A percentile compares a stretch with the other conserved stretches of the same genome.
These are phyloP conservation scores for Xylaria palmicola DNA, from an alignment of 495 filamentous ascomycete genomes.

Conservation along the genomic window DNA sequence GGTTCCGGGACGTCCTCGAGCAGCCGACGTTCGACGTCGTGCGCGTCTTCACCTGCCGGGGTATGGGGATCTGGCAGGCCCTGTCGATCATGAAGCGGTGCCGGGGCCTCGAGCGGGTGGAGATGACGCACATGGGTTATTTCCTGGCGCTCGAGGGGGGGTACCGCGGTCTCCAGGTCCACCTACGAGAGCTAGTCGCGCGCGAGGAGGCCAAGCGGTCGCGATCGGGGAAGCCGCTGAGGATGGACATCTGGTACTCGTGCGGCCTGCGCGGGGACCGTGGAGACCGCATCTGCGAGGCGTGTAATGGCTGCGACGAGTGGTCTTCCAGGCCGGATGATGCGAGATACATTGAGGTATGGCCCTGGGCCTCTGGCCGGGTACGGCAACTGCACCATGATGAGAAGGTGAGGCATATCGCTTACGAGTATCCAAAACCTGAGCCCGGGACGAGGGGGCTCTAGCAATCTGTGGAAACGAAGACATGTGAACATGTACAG, in stretches of 20 bases:
- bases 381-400: background rate
- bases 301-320: background rate
- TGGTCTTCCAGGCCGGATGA: background rate
- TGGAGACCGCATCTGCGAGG: background rate
- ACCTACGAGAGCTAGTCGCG: background rate
- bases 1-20: background rate
- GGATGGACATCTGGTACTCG: slow-evolving; percentile 8
- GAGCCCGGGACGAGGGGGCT: no score
- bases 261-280: background rate
- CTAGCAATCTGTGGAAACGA: no score
- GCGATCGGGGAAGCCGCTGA: background rate
- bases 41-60: background rate
- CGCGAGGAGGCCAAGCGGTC: background rate
- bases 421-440: slow-evolving; percentile 6
- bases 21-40: background rate
- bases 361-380: slow-evolving; percentile 4
- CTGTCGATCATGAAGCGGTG: background rate
- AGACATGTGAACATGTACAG: no score
- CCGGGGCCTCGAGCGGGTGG: background rate
- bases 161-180: background rate
- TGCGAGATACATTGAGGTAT: background rate
- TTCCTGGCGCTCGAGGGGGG: background rate
- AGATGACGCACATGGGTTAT: background rate
- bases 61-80: background rate
- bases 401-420: slow-evolving; percentile 2